Percentiles rank a stretch among this genome's conserved stretches.
phyloP scores from a whole-genome alignment of 495 filamentous ascomycete species.

The Podospora australis region DNA sequence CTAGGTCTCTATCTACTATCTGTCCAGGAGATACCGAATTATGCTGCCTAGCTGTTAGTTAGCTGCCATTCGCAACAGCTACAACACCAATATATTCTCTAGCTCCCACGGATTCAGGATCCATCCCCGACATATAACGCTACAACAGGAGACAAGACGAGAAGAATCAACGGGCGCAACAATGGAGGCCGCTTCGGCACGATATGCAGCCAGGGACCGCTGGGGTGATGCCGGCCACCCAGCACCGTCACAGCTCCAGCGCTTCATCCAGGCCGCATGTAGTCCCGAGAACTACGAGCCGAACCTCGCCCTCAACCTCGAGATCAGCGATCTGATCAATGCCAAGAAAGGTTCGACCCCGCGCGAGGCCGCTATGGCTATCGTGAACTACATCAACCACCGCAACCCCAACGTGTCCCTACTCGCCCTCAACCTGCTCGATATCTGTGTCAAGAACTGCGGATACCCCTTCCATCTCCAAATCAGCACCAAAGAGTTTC shows the following conservation, averaged over 20 bases:
- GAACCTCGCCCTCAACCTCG: constrained; percentile 90
- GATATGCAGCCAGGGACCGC: constrained; percentile 92
- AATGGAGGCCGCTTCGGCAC: constrained; percentile 92
- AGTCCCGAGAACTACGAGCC: constrained; percentile 95
- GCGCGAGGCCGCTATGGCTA: constrained; percentile 89
- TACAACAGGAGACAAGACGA: no score
- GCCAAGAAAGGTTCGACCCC: constrained; percentile 96
- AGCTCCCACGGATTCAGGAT: no score
- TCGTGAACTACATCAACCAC: constrained; percentile 91
- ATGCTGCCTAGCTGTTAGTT: no score
- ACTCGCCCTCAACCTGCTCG: constrained; percentile 84
- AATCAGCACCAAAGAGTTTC: constrained; percentile 96
- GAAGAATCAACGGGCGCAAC: no score
- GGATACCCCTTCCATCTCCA: constrained; percentile 98
- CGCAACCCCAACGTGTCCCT: constrained; percentile 92
- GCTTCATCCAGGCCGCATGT: constrained; percentile 93
- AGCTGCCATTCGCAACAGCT: no score
- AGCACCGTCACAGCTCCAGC: constrained; percentile 76
- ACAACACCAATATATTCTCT: no score
- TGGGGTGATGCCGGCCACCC: constrained; percentile 77
- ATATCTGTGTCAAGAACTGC: constrained; percentile 99
- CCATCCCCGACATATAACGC: no score
- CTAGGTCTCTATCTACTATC: no score
- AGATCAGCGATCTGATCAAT: constrained; percentile 95
- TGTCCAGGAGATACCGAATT: no score